Base-by-base conservation (phyloP, 2,329 filamentous ascomycete species). In the Xylariaceae sp. region DNA sequence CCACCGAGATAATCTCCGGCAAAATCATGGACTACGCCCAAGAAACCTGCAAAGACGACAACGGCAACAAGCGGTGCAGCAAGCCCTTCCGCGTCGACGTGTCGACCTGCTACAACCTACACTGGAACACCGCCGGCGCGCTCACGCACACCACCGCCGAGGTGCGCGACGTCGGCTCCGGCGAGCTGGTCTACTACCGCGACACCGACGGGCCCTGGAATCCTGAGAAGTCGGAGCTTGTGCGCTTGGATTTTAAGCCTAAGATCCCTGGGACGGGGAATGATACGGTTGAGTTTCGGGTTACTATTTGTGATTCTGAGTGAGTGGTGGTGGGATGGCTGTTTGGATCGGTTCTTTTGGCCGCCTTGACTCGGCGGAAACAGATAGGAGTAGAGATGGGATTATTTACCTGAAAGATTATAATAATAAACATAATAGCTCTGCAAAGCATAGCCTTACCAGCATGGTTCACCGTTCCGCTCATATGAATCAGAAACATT, bases 151-250 rank as follows among this genome's bases (percentile, higher is more conserved):
- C 62, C 19, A 65, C 61, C 16, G 63, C 61, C 44, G 60, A 65
- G 58, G 59, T 62, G 22, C 62, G 64, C 18, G 59, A 65, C 43
- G 57, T 70, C 6, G 72, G 66, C 1, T 67, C 68, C 41, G 64
- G 61, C 44, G 72, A 76, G 61, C 54, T 76, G 13, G 73, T 76
- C 5, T 76, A 67, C 58, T 76, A 76, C 55, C 65, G 73, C 13
- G 74, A 77, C 55, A 76, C 73, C 18, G 65, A 76, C 62, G 74
- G 74, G 18, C 65, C 75, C 34, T 77, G 74, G 74, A 72, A 62
- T 1, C 69, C 73, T 0, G 70, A 74, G 58, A 76, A 76, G 68
- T 65, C 65, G 9, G 74, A 76, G 67, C 64, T 75, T 18, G 72
- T 76, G 3, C 75, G 75, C 30, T 54, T 76, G 37, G 74, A 76